These are phyloP conservation scores for Zopfochytrium polystomum DNA, from an alignment of 371 early-diverging fungal species.

Conservation along the genomic window DNA sequence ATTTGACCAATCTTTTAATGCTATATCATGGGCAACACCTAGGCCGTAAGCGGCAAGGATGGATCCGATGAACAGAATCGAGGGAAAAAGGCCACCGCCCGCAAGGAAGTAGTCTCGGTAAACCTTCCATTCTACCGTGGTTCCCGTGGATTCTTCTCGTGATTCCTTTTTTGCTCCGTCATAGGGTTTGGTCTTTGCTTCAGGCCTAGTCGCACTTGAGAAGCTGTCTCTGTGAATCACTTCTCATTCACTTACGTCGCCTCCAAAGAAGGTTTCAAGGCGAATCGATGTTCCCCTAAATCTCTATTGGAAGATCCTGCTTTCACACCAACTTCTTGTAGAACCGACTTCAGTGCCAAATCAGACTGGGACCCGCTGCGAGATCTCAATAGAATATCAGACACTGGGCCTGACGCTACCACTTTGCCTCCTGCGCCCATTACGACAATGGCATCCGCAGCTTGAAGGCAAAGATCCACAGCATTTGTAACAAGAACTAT, in stretches of 20 bases:
- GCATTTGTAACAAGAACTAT: constrained; percentile 85
- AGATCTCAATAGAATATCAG: no score
- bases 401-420: neutral
- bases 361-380: no score
- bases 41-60: constrained; percentile 23
- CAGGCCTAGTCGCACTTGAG: no score
- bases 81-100: constrained; percentile 36
- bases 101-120: constrained; percentile 41
- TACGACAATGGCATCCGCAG: neutral
- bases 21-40: constrained; percentile 34
- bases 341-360: no score
- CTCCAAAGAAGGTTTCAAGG: no score
- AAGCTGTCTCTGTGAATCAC: no score
- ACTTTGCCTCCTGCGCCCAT: neutral
- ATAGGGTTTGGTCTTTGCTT: no score
- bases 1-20: constrained; percentile 44
- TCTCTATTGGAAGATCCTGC: no score
- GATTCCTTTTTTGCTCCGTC: constrained; percentile 3
- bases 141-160: constrained; percentile 14
- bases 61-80: constrained; percentile 15
- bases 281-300: no score
- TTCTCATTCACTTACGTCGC: no score
- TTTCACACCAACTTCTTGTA: no score
- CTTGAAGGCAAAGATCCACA: constrained; percentile 41
- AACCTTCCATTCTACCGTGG: constrained; percentile 23